Evolutionary conservation across 2,329 filamentous ascomycete genomes (phyloP).

Genomic region (Penicillium sp.): DNA sequence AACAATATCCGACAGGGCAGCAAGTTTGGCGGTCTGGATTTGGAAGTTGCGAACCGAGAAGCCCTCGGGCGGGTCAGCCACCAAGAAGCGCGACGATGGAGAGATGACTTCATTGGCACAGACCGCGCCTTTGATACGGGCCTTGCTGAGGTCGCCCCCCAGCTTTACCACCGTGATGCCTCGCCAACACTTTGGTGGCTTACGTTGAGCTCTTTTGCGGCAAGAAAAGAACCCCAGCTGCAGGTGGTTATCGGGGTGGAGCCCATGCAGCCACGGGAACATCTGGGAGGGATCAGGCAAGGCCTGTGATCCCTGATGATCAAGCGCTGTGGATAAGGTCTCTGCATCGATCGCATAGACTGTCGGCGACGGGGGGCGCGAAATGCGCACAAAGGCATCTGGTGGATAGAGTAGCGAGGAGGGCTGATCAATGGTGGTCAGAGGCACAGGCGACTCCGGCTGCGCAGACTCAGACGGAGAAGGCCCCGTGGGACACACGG

Average conservation of each 20-base stretch:
- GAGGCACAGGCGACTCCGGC: slow-evolving; percentile 61
- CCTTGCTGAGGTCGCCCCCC: slow-evolving; percentile 69
- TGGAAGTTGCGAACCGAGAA: slow-evolving; percentile 98
- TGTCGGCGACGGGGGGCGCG: slow-evolving; percentile 48
- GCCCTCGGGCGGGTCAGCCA: slow-evolving; percentile 80
- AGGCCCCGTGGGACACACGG: slow-evolving; percentile 81
- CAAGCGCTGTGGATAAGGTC: slow-evolving; percentile 68
- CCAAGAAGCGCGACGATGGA: slow-evolving; percentile 63
- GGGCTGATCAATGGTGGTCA: slow-evolving; percentile 53
- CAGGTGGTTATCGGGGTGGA: slow-evolving; percentile 83
- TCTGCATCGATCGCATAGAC: slow-evolving; percentile 71
- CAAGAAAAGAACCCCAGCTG: slow-evolving; percentile 87
- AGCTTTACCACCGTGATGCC: slow-evolving; percentile 85
- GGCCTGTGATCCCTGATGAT: slow-evolving; percentile 73
- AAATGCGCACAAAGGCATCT: slow-evolving; percentile 58
- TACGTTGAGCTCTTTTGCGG: slow-evolving; percentile 66
- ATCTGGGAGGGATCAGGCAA: slow-evolving; percentile 80
- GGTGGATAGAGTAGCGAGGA: slow-evolving; percentile 75
- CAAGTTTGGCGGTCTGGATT: slow-evolving; percentile 86
- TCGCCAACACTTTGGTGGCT: slow-evolving; percentile 72
- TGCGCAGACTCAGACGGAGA: slow-evolving; percentile 57
- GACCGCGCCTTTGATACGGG: slow-evolving; percentile 83
- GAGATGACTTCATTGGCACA: slow-evolving; percentile 75
- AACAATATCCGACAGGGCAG: slow-evolving; percentile 84
- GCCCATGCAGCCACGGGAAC: slow-evolving; percentile 93